These are phyloP conservation scores for Mycena capillaripes DNA, from an alignment of 768 basidiomycete genomes.

Conservation along the genomic window DNA sequence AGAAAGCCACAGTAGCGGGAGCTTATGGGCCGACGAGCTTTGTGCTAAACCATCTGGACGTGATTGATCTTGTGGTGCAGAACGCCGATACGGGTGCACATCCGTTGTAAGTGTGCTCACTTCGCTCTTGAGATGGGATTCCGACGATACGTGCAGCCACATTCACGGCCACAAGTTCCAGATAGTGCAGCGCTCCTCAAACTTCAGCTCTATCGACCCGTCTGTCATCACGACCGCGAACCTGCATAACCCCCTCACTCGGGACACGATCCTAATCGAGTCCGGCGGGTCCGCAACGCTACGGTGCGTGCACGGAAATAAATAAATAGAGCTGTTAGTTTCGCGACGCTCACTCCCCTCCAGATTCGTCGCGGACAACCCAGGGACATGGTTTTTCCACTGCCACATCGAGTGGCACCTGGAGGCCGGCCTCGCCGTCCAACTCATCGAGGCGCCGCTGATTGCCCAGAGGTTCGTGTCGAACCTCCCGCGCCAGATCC, in stretches of 20 bases:
- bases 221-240: conserved; percentile 81
- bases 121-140: background rate
- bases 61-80: conserved; percentile 82
- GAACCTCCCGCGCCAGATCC: conserved; percentile 68
- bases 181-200: conserved; percentile 78
- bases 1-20: conserved; percentile 69
- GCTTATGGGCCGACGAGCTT: conserved; percentile 89
- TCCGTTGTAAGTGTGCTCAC: conserved; percentile 79
- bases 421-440: conserved; percentile 85
- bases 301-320: conserved; percentile 50
- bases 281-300: conserved; percentile 79
- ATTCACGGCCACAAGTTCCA: conserved; percentile 91
- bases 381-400: conserved; percentile 91
- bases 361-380: conserved; percentile 86
- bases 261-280: conserved; percentile 89
- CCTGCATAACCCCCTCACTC: conserved; percentile 89
- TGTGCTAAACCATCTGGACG: conserved; percentile 80
- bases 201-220: conserved; percentile 83
- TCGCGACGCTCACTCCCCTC: background rate
- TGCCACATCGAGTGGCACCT: conserved; percentile 93
- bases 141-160: conserved; percentile 67
- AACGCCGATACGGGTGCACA: conserved; percentile 83
- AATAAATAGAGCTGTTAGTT: no score
- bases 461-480: conserved; percentile 68
- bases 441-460: conserved; percentile 87